A percentile compares a stretch with the other conserved stretches of the same genome.
Conservation (phyloP, 2,329 filamentous ascomycete species). For the Epichloe scottii region DNA sequence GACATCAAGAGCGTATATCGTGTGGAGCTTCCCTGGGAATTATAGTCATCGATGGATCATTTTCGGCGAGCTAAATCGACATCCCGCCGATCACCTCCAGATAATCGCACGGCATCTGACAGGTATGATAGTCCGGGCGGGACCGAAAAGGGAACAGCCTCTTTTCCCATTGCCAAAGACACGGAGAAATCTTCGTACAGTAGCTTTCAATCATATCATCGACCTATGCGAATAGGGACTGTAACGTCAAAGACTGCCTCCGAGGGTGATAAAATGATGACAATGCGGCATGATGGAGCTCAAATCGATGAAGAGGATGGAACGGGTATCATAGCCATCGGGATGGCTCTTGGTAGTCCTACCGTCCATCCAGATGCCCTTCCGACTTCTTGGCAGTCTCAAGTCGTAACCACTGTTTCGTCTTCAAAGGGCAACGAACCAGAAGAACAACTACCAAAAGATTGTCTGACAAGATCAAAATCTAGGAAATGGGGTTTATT, state of each 20-base stretch:
- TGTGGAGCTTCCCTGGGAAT: not conserved
- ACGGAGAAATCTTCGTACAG: not conserved
- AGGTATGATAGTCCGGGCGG: not conserved
- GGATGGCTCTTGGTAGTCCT: conserved; percentile 64
- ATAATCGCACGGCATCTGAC: not conserved
- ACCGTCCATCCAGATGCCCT: conserved; percentile 24
- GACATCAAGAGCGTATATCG: not conserved
- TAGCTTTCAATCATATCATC: not conserved
- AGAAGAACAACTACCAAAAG: conserved; percentile 9
- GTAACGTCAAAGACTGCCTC: conserved; percentile 24
- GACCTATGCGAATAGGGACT: not conserved
- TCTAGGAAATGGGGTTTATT: conserved; percentile 49
- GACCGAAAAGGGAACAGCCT: not conserved
- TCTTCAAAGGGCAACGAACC: conserved; percentile 10
- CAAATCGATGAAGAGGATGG: conserved; percentile 18
- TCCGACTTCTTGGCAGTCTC: conserved; percentile 17
- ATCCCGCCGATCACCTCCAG: not conserved
- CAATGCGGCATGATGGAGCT: not conserved
- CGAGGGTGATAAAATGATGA: conserved; percentile 12
- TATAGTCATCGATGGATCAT: not conserved
- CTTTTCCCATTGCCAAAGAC: not conserved
- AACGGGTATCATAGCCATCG: conserved; percentile 39
- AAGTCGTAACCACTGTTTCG: conserved; percentile 13
- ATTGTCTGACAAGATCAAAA: conserved; percentile 28
- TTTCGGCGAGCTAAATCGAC: not conserved